Percentiles rank a stretch among this genome's conserved stretches.
These are phyloP conservation scores for Withania somnifera DNA, from an alignment of 305 asterid genomes.

Conservation along the genomic window DNA sequence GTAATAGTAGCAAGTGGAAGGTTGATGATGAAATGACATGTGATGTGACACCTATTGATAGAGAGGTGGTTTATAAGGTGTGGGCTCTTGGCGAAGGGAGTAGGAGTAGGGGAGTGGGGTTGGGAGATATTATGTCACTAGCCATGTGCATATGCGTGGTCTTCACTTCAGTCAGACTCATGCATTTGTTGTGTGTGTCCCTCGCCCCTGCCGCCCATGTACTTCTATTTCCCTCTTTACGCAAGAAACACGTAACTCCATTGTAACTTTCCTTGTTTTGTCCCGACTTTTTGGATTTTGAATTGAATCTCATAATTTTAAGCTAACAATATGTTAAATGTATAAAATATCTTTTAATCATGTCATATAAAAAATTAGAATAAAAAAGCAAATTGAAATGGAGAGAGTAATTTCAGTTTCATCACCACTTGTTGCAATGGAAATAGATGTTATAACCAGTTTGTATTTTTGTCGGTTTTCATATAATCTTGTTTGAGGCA, in stretches of 20 bases:
- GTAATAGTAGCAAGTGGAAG: background rate
- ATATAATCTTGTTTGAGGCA: too few species aligned
- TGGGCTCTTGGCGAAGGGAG: too few species aligned
- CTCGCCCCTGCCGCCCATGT: background rate
- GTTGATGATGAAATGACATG: background rate
- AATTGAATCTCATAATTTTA: too few species aligned
- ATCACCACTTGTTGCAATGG: background rate
- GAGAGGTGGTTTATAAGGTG: too few species aligned
- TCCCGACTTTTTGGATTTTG: too few species aligned
- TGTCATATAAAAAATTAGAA: too few species aligned
- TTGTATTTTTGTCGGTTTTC: background rate
- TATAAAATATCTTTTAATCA: too few species aligned
- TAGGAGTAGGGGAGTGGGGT: background rate
- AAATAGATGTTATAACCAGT: background rate
- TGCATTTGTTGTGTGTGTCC: background rate
- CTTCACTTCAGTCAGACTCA: background rate
- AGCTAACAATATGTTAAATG: too few species aligned
- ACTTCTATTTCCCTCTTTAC: background rate
- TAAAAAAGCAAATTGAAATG: too few species aligned
- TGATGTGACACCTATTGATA: background rate
- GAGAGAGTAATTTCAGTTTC: background rate
- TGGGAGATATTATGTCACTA: background rate
- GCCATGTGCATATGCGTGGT: background rate
- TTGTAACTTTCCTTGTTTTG: too few species aligned
- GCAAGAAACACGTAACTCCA: too few species aligned